Percentiles rank a stretch among this genome's conserved stretches.
Conservation (phyloP, 208 protist genomes). For the Tritrichomonas musculus region DNA sequence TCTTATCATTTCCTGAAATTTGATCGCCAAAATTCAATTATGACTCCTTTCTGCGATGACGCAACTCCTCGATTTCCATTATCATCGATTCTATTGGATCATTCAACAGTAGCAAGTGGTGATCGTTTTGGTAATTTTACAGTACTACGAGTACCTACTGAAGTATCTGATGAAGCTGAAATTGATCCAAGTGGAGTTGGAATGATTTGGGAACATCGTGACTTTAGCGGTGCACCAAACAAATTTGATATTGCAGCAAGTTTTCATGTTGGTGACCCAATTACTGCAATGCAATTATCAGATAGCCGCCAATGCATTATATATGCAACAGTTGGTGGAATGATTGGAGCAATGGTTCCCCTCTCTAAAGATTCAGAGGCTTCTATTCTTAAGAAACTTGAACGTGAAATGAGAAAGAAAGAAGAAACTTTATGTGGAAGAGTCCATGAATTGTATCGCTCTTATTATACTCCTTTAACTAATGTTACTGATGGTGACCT, state of each 20-base stretch:
- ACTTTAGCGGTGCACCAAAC: neutral
- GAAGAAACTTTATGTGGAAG: neutral
- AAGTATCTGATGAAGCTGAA: neutral
- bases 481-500: neutral
- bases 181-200: conserved; percentile 5
- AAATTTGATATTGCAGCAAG: neutral
- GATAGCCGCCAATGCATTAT: neutral
- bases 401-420: neutral
- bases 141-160: neutral
- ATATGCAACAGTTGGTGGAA: conserved; percentile 27
- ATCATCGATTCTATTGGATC: neutral
- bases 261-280: neutral
- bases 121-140: neutral
- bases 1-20: conserved; percentile 7
- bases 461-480: neutral
- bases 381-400: neutral
- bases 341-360: neutral
- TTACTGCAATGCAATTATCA: neutral
- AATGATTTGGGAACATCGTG: neutral
- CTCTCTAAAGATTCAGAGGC: neutral
- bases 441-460: neutral
- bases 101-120: neutral
- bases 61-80: neutral
- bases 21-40: neutral
- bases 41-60: neutral